A percentile compares a stretch with the other conserved stretches of the same genome.
These are phyloP conservation scores for Elongisporangium prolatum DNA, from an alignment of 352 stramenopile species.

Conservation along the genomic window DNA sequence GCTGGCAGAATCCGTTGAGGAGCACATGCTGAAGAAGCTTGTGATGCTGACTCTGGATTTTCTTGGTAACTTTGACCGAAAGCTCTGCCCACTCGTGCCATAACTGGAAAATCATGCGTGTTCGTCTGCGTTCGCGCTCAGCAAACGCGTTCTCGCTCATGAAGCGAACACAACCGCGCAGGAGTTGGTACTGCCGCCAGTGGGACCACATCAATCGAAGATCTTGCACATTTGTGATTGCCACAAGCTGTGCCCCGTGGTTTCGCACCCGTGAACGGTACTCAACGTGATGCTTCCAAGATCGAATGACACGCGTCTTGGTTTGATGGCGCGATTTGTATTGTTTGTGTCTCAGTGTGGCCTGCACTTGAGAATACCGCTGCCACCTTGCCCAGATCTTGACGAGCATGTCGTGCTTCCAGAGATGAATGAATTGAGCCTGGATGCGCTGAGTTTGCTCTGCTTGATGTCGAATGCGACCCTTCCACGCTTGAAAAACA, in stretches of 20 bases:
- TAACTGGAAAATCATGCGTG: neutral
- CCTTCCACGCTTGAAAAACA: neutral
- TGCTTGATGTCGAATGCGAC: neutral
- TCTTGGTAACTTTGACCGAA: neutral
- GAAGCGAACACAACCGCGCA: neutral
- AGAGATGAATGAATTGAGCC: neutral
- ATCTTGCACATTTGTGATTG: neutral
- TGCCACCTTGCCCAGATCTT: neutral
- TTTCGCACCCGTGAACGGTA: neutral
- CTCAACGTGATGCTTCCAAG: neutral
- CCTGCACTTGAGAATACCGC: neutral
- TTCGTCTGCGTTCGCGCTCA: neutral
- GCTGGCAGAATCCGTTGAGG: neutral
- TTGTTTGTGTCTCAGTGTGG: neutral
- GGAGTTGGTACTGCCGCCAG: neutral
- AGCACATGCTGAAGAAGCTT: neutral
- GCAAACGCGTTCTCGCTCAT: neutral
- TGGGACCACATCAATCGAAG: neutral
- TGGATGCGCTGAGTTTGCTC: neutral
- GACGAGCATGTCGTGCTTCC: neutral
- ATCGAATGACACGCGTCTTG: neutral
- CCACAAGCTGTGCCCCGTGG: neutral
- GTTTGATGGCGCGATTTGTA: neutral
- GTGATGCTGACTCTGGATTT: neutral
- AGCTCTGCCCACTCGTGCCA: neutral